Conservation (phyloP, 1,284 basidiomycete species). For the Cutaneotrichosporon sp. region DNA sequence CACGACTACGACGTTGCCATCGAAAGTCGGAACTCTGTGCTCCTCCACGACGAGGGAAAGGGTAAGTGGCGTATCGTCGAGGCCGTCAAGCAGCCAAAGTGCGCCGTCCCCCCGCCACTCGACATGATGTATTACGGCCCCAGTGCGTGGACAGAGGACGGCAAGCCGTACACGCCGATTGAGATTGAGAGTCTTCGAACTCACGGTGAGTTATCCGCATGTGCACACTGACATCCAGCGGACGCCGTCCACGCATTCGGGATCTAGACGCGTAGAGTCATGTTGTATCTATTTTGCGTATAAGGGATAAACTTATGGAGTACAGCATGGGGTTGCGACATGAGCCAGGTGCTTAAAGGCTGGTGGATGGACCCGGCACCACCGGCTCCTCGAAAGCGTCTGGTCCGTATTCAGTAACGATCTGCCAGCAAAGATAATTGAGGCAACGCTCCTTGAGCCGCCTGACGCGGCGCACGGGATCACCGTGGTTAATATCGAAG, state of each 20-base stretch:
- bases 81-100: conserved; percentile 52
- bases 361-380: no score
- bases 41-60: conserved; percentile 50
- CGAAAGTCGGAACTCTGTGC: conserved; percentile 38
- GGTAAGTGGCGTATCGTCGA: conserved; percentile 52
- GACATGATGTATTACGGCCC: conserved; percentile 11
- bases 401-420: no score
- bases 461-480: no score
- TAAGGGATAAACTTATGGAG: no score
- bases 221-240: background rate
- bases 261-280: no score
- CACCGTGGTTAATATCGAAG: no score
- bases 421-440: no score
- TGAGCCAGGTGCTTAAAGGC: no score
- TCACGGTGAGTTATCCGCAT: background rate
- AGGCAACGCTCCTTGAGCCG: no score
- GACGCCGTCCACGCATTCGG: conserved; percentile 6
- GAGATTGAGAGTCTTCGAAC: background rate
- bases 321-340: no score
- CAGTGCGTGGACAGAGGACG: conserved; percentile 13
- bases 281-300: no score
- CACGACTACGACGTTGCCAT: conserved; percentile 60
- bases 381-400: no score
- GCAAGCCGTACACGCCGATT: conserved; percentile 1
- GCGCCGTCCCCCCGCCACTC: conserved; percentile 42